Evolutionary conservation across 805 yeast species (phyloP).

Genomic region (Kazachstania viticola): DNA sequence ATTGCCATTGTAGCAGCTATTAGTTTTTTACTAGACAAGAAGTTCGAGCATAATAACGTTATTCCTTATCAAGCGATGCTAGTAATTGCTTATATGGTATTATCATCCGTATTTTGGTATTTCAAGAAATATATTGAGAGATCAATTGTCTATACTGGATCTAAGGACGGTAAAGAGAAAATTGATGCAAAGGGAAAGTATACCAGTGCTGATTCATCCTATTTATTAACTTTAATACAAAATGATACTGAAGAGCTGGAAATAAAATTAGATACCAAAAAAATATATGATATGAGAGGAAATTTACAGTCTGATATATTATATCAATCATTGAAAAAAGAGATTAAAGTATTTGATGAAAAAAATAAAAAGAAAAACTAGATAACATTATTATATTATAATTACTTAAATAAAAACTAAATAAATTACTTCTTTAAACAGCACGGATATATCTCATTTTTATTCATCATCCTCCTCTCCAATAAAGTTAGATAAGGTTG

Average conservation of each 20-base stretch:
- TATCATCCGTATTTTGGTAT: slow-evolving; percentile 31
- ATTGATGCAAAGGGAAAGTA: slow-evolving; percentile 25
- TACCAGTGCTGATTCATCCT: slow-evolving; percentile 34
- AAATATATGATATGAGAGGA: slow-evolving; percentile 31
- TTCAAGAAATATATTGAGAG: slow-evolving; percentile 30
- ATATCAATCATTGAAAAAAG: slow-evolving; percentile 29
- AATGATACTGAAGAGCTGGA: slow-evolving; percentile 9
- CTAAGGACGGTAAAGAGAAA: slow-evolving; percentile 17
- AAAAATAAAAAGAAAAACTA: slow-evolving; percentile 29
- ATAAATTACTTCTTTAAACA: neutral
- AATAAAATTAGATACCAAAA: slow-evolving; percentile 21
- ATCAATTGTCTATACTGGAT: slow-evolving; percentile 30
- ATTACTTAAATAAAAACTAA: neutral
- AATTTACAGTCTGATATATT: slow-evolving; percentile 33
- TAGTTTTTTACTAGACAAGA: slow-evolving; percentile 41
- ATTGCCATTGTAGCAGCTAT: slow-evolving; percentile 39
- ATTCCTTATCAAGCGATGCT: slow-evolving; percentile 30
- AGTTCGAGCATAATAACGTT: slow-evolving; percentile 33
- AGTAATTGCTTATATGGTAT: slow-evolving; percentile 30
- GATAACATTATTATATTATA: neutral
- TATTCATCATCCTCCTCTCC: slow-evolving; percentile 10
- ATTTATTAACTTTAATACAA: slow-evolving; percentile 28
- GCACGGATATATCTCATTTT: neutral
- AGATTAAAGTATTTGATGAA: slow-evolving; percentile 26
- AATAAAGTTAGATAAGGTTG: slow-evolving; percentile 43